Evolutionary conservation across 2,329 filamentous ascomycete genomes (phyloP).

Genomic region (Chaetomiaceae sp.): DNA sequence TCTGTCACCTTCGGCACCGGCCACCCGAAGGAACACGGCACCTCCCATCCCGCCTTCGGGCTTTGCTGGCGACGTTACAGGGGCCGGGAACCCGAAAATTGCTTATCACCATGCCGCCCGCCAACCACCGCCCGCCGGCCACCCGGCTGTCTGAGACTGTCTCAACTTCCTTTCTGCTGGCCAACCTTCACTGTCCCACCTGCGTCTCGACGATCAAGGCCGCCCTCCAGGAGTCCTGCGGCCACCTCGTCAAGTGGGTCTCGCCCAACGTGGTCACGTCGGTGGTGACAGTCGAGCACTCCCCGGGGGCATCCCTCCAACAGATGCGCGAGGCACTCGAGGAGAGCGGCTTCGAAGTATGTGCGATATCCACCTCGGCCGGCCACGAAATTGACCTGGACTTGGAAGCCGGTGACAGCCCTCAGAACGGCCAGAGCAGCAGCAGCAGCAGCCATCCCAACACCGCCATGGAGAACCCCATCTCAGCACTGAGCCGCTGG

Average conservation of each 20-base stretch:
- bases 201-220: conserved; percentile 64
- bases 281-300: conserved; percentile 59
- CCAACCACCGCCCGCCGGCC: conserved; percentile 11
- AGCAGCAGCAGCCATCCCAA: conserved; percentile 6
- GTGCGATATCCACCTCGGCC: conserved; percentile 40
- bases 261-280: conserved; percentile 69
- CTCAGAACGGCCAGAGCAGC: conserved; percentile 21
- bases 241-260: conserved; percentile 50
- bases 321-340: conserved; percentile 45
- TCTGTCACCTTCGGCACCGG: conserved; percentile 9
- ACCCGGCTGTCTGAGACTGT: conserved; percentile 18
- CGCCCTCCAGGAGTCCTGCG: conserved; percentile 47
- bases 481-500: conserved; percentile 24
- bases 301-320: conserved; percentile 42
- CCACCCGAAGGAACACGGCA: conserved; percentile 3
- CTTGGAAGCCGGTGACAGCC: conserved; percentile 20
- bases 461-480: conserved; percentile 6
- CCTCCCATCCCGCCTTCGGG: background rate
- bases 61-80: background rate
- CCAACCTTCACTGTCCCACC: conserved; percentile 74
- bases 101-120: conserved; percentile 22
- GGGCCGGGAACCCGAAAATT: too few species aligned
- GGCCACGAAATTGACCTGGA: conserved; percentile 27
- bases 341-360: conserved; percentile 56
- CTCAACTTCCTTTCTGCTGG: conserved; percentile 61